Evolutionary conservation across 495 filamentous ascomycete species (phyloP).

Genomic region (Aspergillus heteromorphus): DNA sequence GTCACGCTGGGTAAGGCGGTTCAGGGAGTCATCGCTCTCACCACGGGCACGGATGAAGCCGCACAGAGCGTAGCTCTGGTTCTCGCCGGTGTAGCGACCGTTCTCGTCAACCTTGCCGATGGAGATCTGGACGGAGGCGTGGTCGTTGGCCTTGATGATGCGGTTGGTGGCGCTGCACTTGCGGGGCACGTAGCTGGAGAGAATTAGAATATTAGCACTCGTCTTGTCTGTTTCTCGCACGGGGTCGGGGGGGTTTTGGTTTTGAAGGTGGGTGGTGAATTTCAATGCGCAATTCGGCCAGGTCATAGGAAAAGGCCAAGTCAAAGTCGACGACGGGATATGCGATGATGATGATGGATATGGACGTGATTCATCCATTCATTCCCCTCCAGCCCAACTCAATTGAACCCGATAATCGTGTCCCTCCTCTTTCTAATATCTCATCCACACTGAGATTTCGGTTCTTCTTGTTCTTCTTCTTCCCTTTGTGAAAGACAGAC

Average conservation of each 20-base stretch:
- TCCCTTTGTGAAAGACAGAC: no score
- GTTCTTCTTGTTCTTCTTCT: neutral
- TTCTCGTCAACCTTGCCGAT: slow-evolving; percentile 94
- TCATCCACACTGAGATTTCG: neutral
- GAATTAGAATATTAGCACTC: slow-evolving; percentile 18
- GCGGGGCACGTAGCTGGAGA: slow-evolving; percentile 88
- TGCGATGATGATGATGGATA: neutral
- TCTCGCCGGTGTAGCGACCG: slow-evolving; percentile 94
- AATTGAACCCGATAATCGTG: neutral
- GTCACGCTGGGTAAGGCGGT: slow-evolving; percentile 91
- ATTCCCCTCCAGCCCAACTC: neutral
- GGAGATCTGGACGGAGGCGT: slow-evolving; percentile 84
- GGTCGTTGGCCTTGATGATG: slow-evolving; percentile 99
- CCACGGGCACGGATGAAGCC: slow-evolving; percentile 97
- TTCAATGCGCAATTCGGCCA: neutral
- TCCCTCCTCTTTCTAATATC: neutral
- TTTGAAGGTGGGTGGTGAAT: neutral
- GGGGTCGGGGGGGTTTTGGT: no score
- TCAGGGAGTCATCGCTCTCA: slow-evolving; percentile 94
- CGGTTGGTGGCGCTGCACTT: slow-evolving; percentile 94
- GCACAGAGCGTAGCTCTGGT: slow-evolving; percentile 93
- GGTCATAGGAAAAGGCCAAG: no score
- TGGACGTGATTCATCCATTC: neutral
- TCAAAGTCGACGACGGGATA: no score
- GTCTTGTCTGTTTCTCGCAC: neutral